Evolutionary conservation across 1,284 basidiomycete genomes (phyloP).

Genomic region (Sporisorium exsertum): DNA sequence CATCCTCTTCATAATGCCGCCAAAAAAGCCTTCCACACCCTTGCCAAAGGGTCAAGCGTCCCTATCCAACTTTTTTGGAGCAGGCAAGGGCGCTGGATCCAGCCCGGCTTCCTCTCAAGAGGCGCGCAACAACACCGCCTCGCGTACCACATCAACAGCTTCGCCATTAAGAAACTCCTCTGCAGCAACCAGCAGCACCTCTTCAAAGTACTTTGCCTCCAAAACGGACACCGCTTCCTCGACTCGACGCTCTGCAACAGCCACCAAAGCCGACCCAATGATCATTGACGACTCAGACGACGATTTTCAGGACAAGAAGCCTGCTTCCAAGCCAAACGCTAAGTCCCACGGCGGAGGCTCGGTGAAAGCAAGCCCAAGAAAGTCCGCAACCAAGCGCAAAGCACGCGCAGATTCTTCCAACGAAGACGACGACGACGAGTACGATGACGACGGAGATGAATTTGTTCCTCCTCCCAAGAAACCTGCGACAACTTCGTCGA

Average conservation of each 20-base stretch:
- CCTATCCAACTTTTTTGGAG: conserved; percentile 52
- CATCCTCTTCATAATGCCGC: conserved; percentile 19
- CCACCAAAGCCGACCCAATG: conserved; percentile 42
- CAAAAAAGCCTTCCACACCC: conserved; percentile 33
- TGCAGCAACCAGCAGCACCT: conserved; percentile 1
- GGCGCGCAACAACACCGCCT: conserved; percentile 7
- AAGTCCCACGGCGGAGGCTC: conserved; percentile 1
- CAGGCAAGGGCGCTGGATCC: conserved; percentile 19
- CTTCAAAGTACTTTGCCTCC: conserved; percentile 42
- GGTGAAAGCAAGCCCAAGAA: conserved; percentile 22
- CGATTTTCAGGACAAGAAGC: conserved; percentile 8
- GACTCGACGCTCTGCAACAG: conserved; percentile 19
- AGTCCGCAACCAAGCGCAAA: conserved; percentile 40
- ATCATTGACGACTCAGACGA: conserved; percentile 49
- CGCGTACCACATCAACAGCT: conserved; percentile 10
- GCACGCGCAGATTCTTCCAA: conserved; percentile 16
- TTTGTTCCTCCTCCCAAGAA: conserved; percentile 54
- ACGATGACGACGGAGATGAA: conserved; percentile 64
- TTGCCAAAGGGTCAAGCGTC: conserved; percentile 55
- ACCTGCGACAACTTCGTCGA: conserved; percentile 30
- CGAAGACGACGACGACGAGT: conserved; percentile 33
- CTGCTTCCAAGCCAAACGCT: conserved; percentile 4
- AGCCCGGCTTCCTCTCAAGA: conserved; percentile 40
- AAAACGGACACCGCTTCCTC: conserved; percentile 3
- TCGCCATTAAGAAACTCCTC: conserved; percentile 11